Base-by-base conservation (phyloP, 2,329 filamentous ascomycete species). In the Alternaria metachromatica region DNA sequence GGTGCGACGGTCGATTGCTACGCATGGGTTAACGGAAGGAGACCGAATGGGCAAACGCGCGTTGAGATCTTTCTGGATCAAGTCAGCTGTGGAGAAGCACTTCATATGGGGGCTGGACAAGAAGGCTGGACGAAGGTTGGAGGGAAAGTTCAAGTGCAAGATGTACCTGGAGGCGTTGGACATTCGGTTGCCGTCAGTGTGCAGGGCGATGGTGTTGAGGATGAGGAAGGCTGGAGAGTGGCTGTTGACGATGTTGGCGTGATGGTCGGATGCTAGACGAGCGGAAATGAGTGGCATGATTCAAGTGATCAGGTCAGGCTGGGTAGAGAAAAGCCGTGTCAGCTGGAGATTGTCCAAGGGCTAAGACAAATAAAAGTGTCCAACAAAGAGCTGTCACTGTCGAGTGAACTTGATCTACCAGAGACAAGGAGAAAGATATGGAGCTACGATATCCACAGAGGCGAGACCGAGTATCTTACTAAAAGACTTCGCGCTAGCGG, bases 51-150 rank as follows among this genome's bases (percentile, higher is more conserved):
- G 2, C 58, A 28, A n/a, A 68, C 65, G 41, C 60, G 51, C 2
- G 67, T 74, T 3, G 57, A 71, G 37, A 41, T 72, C 2, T 74
- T 69, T 20, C 2, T 72, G 6, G 67, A 71, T 21, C 64, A 50
- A 4, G 25, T 59, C 44, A 64, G 61, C 13, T 73, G 69, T 61
- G 71, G 65, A 13, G n/a, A n/a, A 1, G 51, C 10, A 25, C 43
- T 55, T 45, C 21, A 23, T n/a, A n/a, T 60, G 9, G 56, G 33
- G 6, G 12, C 53, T 33, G 60, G 46, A 13, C 44, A 46, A 0
- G 54, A 44, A 25, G 50, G 58, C 18, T 73, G 71, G 71, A 58
- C 18, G 18, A 68, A 20, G 50, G 53, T 72, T 11, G 67, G 66
- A 3, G 64, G 65, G 0, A 53, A 33, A 10, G 45, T 65, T 3